Evolutionary conservation across 164 flowering plant species (phyloP), one percentile per base, ranked within the genome.

Genomic region (Berberis vulgaris): DNA sequence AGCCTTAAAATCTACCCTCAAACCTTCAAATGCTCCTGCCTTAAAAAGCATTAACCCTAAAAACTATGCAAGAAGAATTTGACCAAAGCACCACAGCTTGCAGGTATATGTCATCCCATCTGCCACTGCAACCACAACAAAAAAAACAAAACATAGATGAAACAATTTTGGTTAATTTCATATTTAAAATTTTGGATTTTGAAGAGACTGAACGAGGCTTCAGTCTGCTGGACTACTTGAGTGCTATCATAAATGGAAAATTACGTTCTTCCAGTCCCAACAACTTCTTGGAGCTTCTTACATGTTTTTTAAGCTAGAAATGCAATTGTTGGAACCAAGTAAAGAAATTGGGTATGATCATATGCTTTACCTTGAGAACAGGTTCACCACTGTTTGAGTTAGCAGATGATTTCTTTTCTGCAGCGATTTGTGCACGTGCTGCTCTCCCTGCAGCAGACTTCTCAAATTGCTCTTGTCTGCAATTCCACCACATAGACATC

Each of bases 381-480:
- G 95, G 96, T 73, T 87, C 93, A 46, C 93, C 91, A 68, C 64
- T 80, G 69, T 81, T 81, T n/a, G 88, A 38, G 61, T 70, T 71
- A 13, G 81, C 77, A 43, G 87, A 71, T 72, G 86, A 84, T 73
- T 89, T 92, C 45, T 89, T 86, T 53, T 59, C 73, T 49, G 80
- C 87, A 44, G 81, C 77, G 43, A 64, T n/a, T 73, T 92, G 96
- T 45, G 95, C 96, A 56, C 83, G 87, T 42, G 92, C 92, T 69
- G 98, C 98, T 75, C 83, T 86, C 74, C 98, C 96, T 9, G 87
- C 91, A 38, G 95, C 87, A 57, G 98, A 89, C 50, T 85, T 75
- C 45, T 87, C 95, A 80, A 92, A 92, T 62, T 89, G 71, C 77
- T 86, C 95, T 81, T 87, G 96, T 83, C 98, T 92, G 77, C 81